Evolutionary conservation across 1,284 basidiomycete genomes (phyloP).

Genomic region (Ganoderma boninense): DNA sequence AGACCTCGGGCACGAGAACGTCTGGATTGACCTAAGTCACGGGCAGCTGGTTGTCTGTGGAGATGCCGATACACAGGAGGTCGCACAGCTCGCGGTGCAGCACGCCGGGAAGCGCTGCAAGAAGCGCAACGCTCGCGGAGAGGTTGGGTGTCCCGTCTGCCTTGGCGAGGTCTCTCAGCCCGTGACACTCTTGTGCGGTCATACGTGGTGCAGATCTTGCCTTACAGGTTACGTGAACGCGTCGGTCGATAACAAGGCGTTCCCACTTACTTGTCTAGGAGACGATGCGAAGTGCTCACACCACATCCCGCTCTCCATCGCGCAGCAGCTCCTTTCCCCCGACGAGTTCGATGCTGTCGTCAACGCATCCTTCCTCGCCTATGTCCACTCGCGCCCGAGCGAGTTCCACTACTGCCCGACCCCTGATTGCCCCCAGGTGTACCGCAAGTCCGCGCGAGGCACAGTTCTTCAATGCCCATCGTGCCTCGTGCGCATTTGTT

Average conservation of each 20-base stretch:
- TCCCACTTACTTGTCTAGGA: slow-evolving; percentile 75
- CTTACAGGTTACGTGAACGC: slow-evolving; percentile 63
- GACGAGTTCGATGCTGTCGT: slow-evolving; percentile 61
- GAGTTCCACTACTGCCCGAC: slow-evolving; percentile 79
- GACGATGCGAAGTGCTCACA: slow-evolving; percentile 61
- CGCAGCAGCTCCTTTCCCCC: slow-evolving; percentile 56
- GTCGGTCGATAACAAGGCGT: slow-evolving; percentile 62
- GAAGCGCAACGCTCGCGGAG: slow-evolving; percentile 22
- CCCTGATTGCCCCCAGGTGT: slow-evolving; percentile 77
- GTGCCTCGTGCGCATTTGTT: slow-evolving; percentile 73
- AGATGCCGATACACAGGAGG: slow-evolving; percentile 46
- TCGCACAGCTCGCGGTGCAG: slow-evolving; percentile 50
- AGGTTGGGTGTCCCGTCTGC: slow-evolving; percentile 65
- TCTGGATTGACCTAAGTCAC: slow-evolving; percentile 42
- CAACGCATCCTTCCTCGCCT: slow-evolving; percentile 62
- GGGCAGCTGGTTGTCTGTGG: slow-evolving; percentile 47
- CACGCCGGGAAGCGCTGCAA: slow-evolving; percentile 41
- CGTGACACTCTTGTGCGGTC: slow-evolving; percentile 64
- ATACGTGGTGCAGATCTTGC: slow-evolving; percentile 70
- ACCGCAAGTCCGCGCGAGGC: slow-evolving; percentile 58
- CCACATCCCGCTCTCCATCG: slow-evolving; percentile 58
- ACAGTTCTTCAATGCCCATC: slow-evolving; percentile 73
- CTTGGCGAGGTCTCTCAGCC: slow-evolving; percentile 61
- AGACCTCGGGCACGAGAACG: slow-evolving; percentile 51
- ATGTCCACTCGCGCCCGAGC: slow-evolving; percentile 61